Percentiles rank a stretch among this genome's conserved stretches.
Conservation (phyloP, 768 basidiomycete species). For the Suillus fuscotomentosus region DNA sequence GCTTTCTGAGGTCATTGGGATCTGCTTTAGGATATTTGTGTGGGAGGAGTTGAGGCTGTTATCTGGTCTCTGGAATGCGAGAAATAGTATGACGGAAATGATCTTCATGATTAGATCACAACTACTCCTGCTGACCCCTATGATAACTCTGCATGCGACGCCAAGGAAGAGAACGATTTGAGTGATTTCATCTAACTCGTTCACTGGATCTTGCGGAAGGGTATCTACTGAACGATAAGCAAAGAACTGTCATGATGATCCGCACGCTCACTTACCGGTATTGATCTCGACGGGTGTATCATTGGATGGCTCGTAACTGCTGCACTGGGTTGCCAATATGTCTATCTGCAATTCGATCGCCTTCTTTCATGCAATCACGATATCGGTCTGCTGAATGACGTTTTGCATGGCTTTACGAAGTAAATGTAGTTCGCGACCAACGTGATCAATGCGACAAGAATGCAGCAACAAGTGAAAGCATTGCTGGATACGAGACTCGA, state of each 20-base stretch:
- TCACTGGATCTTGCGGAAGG: not conserved
- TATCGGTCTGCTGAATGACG: not conserved
- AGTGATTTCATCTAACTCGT: not conserved
- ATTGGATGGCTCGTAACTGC: not conserved
- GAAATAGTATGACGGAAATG: not conserved
- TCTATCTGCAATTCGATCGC: not conserved
- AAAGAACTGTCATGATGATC: not conserved
- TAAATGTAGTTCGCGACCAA: not conserved
- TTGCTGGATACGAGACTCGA: not conserved
- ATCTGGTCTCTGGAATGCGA: not conserved
- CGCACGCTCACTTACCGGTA: not conserved
- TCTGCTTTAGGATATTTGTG: not conserved
- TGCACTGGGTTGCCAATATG: not conserved
- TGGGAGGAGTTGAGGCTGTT: not conserved
- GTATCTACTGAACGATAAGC: not conserved
- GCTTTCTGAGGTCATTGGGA: not conserved
- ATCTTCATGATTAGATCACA: constrained; percentile 11
- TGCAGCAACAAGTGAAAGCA: not conserved
- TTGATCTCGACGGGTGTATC: not conserved
- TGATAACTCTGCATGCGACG: constrained; percentile 7
- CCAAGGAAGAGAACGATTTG: not conserved
- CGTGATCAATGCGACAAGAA: not conserved
- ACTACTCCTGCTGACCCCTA: constrained; percentile 10
- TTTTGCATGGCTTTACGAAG: not conserved
- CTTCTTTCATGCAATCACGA: not conserved